Evolutionary conservation across 805 yeast species (phyloP), one percentile per base, ranked within the genome.

Genomic region (Tetrapisispora pingtungensis): DNA sequence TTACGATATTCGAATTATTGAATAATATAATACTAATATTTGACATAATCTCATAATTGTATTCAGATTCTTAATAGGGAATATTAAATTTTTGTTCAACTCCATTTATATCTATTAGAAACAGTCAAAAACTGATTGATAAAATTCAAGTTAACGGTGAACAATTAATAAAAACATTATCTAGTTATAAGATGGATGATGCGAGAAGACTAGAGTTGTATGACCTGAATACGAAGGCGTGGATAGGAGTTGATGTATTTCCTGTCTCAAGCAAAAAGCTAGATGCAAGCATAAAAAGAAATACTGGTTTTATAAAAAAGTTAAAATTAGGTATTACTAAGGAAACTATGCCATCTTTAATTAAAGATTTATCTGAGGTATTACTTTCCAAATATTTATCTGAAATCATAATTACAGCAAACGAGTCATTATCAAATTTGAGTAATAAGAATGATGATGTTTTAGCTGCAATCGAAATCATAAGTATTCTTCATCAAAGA

Each of bases 241-340:
- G 85, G 84, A 58, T 61, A 31, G 83, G 79, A 1, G 72, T 65
- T 19, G 52, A 49, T 17, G 63, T 64, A n/a, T 56, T 58, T 42
- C 55, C 56, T n/a, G 36, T 56, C 13, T 44, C 51, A 8, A 48
- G 46, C 14, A 41, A 52, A 10, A 75, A 73, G 48, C 60, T 79
- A 10, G 96, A 88, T 57, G 69, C 94, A 0, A 81, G 89, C 45
- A 67, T 88, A 51, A 88, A 88, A 68, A 84, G 81, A 59, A 85
- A 89, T 57, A 77, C 86, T 3, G 82, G 87, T 0, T 84, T 85
- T 55, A 79, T 87, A 41, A 83, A 80, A 58, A 82, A 81, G 53
- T 57, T 88, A 42, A 73, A 80, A 49, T 68, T 73, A 2, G 69
- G 80, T 2, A 61, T 87, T 20, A 73, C 67, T 33, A 71, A 70